These are phyloP conservation scores for Salvia hispanica DNA, from an alignment of 257 asterid species.

Conservation along the genomic window DNA sequence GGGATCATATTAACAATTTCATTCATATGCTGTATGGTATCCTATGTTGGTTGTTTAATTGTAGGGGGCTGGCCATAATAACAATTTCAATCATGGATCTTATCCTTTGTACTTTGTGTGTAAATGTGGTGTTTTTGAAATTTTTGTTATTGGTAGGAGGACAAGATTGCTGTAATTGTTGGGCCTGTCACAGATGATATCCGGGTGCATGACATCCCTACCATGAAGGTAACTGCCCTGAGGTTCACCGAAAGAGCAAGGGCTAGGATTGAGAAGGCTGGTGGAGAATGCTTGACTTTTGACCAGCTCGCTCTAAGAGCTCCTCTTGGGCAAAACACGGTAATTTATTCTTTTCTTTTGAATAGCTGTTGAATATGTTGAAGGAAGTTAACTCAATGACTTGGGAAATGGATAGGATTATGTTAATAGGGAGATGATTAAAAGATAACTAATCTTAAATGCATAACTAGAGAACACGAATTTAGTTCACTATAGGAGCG, in stretches of 20 bases:
- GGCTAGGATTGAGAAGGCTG: slow-evolving; percentile 94
- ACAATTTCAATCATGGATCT: not conserved
- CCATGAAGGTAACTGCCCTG: slow-evolving; percentile 73
- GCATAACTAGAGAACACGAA: no score
- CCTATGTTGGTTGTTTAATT: no score
- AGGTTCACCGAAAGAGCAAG: slow-evolving; percentile 88
- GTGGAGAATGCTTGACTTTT: slow-evolving; percentile 90
- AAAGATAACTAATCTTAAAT: no score
- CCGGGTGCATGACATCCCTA: slow-evolving; percentile 68
- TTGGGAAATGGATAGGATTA: no score
- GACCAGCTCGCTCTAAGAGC: slow-evolving; percentile 95
- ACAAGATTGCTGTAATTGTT: slow-evolving; percentile 78
- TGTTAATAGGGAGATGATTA: no score
- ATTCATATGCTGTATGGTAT: no score
- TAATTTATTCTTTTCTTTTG: no score
- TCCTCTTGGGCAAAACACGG: slow-evolving; percentile 65
- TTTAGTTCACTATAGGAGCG: no score
- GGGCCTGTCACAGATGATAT: slow-evolving; percentile 81
- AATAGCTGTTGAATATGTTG: not conserved
- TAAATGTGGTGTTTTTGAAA: not conserved
- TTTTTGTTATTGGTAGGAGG: slow-evolving; percentile 47
- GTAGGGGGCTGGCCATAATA: no score
- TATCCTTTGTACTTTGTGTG: not conserved
- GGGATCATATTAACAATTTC: not conserved
- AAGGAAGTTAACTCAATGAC: no score